phyloP scores from a whole-genome alignment of 2,329 filamentous ascomycete genomes.

The Trichoderma polysporum region DNA sequence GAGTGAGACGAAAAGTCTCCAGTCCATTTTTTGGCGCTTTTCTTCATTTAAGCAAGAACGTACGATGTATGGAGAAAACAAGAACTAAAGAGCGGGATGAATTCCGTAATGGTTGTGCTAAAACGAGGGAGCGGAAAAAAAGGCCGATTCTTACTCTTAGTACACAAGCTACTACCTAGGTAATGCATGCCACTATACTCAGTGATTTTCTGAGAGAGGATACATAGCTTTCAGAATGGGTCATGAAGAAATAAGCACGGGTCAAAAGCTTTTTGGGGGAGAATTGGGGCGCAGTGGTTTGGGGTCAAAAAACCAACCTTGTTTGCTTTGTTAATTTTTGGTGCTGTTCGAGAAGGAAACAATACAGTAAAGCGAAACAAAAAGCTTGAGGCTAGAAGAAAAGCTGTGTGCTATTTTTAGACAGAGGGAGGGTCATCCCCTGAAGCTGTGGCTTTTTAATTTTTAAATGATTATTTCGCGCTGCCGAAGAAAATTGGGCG shows the following conservation, averaged over 20 bases:
- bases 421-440: not conserved
- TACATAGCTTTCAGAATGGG: not conserved
- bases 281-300: not conserved
- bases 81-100: not conserved
- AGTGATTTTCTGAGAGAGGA: not conserved
- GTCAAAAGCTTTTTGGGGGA: not conserved
- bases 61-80: too few species aligned
- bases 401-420: constrained; percentile 5
- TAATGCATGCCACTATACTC: not conserved
- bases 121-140: not conserved
- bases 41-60: too few species aligned
- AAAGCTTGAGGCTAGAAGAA: not conserved
- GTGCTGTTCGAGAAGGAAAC: not conserved
- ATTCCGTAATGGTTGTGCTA: not conserved
- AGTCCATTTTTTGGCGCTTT: too few species aligned
- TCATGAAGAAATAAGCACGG: not conserved
- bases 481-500: not conserved
- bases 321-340: not conserved
- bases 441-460: not conserved
- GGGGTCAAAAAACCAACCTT: not conserved
- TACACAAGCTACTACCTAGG: not conserved
- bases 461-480: too few species aligned
- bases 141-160: not conserved
- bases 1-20: too few species aligned
- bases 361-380: not conserved